Evolutionary conservation across 805 yeast species (phyloP), one percentile per base, ranked within the genome.

Genomic region (Middelhovenomyces tepae): DNA sequence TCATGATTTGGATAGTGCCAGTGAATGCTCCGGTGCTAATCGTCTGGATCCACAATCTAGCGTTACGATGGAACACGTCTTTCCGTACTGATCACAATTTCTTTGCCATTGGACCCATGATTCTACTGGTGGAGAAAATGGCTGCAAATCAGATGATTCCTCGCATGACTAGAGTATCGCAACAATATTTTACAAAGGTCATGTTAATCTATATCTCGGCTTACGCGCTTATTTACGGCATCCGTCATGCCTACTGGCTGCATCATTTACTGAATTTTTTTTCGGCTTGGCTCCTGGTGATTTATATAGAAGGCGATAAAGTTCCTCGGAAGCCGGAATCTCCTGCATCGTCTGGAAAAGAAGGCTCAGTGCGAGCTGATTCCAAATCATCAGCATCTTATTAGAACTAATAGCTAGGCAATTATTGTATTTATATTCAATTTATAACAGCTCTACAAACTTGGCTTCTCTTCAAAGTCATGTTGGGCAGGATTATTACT

Each of bases 11-110:
- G 80, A 65, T 83, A 7, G 56, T 83, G 4, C 94, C 94, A 0
- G 73, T 85, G 14, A 80, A 80, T 46, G 61, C 77, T 1, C 95
- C 95, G 0, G 74, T 81, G 1, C 51, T 86, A 18, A 62, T 85
- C 37, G 95, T 86, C 1, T 85, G 86, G 64, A 59, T 82, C 21
- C 94, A 83, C 48, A 82, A 86, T 48, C 62, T 85, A 38, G 68
- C 80, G 1, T 26, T 16, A 16, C 5, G 20, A 26, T n/a, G 15
- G 6, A 70, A 67, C 35, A 81, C 91, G 0, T 86, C 94, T 11
- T 85, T 85, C 49, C 72, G 82, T 4, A 79, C 94, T 0, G 94
- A 85, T 53, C 94, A 87, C 53, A 86, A 84, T 49, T 62, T 82
- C 26, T 54, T 86, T 34, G 80, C 94, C 0, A 71, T 86, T 16